Percentiles rank a stretch among this genome's conserved stretches.
Conservation (phyloP, 257 asterid genomes). For the Solanum tacnaense region DNA sequence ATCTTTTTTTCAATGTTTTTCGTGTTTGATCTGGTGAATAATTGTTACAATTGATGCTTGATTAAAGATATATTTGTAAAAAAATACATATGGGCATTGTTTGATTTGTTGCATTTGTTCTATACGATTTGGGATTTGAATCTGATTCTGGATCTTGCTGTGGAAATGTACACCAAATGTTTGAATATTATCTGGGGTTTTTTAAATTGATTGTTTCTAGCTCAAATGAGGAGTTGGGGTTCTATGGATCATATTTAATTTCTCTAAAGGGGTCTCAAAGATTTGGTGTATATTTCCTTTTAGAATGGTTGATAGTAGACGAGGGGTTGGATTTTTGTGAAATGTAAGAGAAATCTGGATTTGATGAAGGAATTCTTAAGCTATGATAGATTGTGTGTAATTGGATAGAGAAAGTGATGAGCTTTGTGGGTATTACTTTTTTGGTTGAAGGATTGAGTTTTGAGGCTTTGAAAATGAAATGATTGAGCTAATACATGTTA, state of each 20-base stretch:
- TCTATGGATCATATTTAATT: background rate
- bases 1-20: background rate
- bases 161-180: background rate
- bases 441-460: background rate
- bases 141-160: background rate
- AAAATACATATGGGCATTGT: background rate
- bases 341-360: background rate
- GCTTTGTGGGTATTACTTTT: background rate
- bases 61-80: background rate
- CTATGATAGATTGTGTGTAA: background rate
- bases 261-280: background rate
- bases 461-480: background rate
- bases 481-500: background rate
- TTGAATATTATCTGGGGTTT: background rate
- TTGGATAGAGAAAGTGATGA: background rate
- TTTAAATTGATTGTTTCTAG: background rate
- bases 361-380: background rate
- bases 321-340: background rate
- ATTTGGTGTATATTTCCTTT: background rate
- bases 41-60: background rate
- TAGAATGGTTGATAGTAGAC: background rate
- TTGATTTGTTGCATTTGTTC: background rate
- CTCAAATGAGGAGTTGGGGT: background rate
- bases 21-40: background rate
- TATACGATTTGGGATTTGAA: background rate